Evolutionary conservation across 2,329 filamentous ascomycete genomes (phyloP), one percentile per base, ranked within the genome.

Genomic region (Cladophialophora exuberans): DNA sequence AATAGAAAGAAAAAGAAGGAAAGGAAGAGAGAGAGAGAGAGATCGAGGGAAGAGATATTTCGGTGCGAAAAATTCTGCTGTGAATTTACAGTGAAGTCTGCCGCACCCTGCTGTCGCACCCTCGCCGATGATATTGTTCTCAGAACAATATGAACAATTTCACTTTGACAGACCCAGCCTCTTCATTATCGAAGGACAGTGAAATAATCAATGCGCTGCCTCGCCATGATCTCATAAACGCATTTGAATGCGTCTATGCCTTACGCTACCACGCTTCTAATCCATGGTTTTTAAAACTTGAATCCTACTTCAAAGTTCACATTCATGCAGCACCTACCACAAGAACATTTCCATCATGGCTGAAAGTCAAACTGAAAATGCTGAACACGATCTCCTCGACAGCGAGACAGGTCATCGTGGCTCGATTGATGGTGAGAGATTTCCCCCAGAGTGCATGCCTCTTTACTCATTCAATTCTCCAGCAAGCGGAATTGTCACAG

Each of bases 401-500:
- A 17, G 7, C 7, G 15, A 31, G 25, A 20, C 20, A 38, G 15
- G 20, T 11, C 30, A 48, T 48, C 39, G 54, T 26, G 54, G 54
- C n/a, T 6, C 43, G 25, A 13, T 57, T 15, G 28, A 48, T 15
- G 15, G 54, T 57, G 35, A 43, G 30, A n/a, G n/a, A n/a, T n/a
- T n/a, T n/a, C n/a, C n/a, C n/a, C n/a, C n/a, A n/a, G n/a, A n/a
- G n/a, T n/a, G n/a, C n/a, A n/a, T n/a, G n/a, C n/a, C n/a, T n/a
- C n/a, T n/a, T 17, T 26, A 1, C 48, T 42, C 26, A 42, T 22
- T n/a, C 17, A 30, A 28, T 15, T 42, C 22, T 36, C 11, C n/a
- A 58, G 57, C n/a, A n/a, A 18, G 44, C 28, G 54, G 57, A 15
- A 28, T 45, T 6, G 53, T 61, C 23, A 31, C 43, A 13, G 25